Evolutionary conservation across 2,329 filamentous ascomycete species (phyloP).

Genomic region (Sarocladiaceae sp.): DNA sequence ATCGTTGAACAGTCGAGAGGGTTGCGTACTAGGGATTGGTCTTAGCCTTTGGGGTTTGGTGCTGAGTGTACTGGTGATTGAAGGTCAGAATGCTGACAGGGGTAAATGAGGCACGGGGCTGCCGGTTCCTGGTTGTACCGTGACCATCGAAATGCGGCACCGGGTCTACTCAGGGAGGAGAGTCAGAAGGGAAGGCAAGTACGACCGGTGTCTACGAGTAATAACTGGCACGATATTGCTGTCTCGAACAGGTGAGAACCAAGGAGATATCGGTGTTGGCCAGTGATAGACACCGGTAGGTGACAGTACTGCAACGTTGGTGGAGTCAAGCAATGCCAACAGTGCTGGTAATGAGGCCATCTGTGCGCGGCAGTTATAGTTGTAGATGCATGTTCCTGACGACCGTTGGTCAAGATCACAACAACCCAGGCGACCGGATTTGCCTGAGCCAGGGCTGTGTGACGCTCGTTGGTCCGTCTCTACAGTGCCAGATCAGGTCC

Average conservation of each 20-base stretch:
- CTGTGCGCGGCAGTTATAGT: background rate
- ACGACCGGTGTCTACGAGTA: background rate
- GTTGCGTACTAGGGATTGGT: too few relatives aligned
- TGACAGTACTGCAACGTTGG: background rate
- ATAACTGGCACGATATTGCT: background rate
- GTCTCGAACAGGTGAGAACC: slow-evolving; percentile 2
- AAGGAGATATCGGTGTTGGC: background rate
- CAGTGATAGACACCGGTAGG: background rate
- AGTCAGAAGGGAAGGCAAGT: background rate
- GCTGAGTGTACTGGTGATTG: background rate
- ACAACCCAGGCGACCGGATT: too few relatives aligned
- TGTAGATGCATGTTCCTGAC: too few relatives aligned
- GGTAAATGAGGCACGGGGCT: too few relatives aligned
- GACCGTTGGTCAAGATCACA: too few relatives aligned
- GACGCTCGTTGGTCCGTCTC: too few relatives aligned
- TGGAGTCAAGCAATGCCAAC: background rate
- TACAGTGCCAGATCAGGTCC: background rate
- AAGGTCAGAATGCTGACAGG: background rate
- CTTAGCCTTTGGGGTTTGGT: too few relatives aligned
- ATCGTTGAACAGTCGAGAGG: background rate
- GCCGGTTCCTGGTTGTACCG: too few relatives aligned
- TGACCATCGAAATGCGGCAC: too few relatives aligned
- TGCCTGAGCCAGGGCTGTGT: too few relatives aligned
- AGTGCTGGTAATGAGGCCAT: background rate
- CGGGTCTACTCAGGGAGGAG: background rate